Evolutionary conservation across 2,329 filamentous ascomycete genomes (phyloP).

Genomic region (Alternaria triticina): DNA sequence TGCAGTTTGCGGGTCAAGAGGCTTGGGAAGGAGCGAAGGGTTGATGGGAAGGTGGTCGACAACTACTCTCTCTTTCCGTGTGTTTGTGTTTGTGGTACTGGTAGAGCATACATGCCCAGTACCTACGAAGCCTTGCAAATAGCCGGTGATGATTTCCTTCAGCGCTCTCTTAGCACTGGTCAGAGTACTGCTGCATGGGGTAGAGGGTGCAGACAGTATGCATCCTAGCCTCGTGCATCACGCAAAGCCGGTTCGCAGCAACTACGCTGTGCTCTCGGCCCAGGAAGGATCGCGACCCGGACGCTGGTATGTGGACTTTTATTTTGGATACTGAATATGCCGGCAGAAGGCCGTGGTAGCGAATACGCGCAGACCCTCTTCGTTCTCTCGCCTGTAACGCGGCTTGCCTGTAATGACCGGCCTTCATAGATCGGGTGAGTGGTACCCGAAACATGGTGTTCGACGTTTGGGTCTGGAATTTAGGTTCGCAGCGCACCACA

Average conservation of each 20-base stretch:
- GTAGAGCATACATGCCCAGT: background rate
- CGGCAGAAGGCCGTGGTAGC: conserved; percentile 17
- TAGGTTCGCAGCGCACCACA: conserved; percentile 7
- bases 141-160: background rate
- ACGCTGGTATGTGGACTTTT: conserved; percentile 11
- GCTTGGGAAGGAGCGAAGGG: background rate
- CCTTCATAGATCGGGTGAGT: conserved; percentile 6
- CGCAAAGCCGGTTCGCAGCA: conserved; percentile 9
- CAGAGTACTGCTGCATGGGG: conserved; percentile 3
- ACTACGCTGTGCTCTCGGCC: conserved; percentile 18
- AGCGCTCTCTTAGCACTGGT: conserved; percentile 7
- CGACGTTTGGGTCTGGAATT: conserved; percentile 3
- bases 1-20: background rate
- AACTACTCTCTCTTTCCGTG: background rate
- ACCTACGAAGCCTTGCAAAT: background rate
- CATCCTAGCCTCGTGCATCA: conserved; percentile 12
- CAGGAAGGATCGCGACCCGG: conserved; percentile 22
- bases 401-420: background rate
- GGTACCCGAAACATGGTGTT: conserved; percentile 10
- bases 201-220: conserved; percentile 12
- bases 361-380: background rate
- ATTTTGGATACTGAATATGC: conserved; percentile 8
- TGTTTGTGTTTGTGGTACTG: background rate
- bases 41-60: background rate
- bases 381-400: background rate